phyloP scores from a whole-genome alignment of 495 filamentous ascomycete genomes.

The Acidiella bohemica region DNA sequence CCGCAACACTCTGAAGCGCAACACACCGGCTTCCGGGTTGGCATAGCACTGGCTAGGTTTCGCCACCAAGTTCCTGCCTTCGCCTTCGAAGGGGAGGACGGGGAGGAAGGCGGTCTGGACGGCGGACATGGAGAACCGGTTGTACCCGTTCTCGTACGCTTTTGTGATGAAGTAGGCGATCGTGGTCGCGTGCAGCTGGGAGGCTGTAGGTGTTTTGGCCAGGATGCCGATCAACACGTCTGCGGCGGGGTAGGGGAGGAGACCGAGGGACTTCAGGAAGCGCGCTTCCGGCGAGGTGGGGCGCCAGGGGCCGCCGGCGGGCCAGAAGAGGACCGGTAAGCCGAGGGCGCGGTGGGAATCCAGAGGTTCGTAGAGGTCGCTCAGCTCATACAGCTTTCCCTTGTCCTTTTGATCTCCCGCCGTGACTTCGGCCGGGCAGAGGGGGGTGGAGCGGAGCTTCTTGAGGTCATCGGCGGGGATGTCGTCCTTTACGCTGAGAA shows the following conservation, averaged over 20 bases:
- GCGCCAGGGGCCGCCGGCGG: slow-evolving; percentile 46
- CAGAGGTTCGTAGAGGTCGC: slow-evolving; percentile 75
- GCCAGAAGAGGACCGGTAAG: slow-evolving; percentile 77
- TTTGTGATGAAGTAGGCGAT: slow-evolving; percentile 75
- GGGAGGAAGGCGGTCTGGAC: slow-evolving; percentile 58
- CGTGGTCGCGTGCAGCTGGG: slow-evolving; percentile 31
- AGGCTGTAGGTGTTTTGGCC: slow-evolving; percentile 38
- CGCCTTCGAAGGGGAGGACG: slow-evolving; percentile 36
- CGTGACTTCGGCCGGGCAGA: slow-evolving; percentile 63
- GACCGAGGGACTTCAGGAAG: slow-evolving; percentile 57
- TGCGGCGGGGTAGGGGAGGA: slow-evolving; percentile 54
- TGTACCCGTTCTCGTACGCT: slow-evolving; percentile 64
- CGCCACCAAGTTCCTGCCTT: slow-evolving; percentile 45
- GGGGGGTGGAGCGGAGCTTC: slow-evolving; percentile 57
- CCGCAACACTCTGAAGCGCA: slow-evolving; percentile 66
- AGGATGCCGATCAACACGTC: slow-evolving; percentile 64
- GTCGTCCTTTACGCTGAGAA: slow-evolving; percentile 77
- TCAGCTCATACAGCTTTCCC: slow-evolving; percentile 55
- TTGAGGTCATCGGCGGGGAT: slow-evolving; percentile 75
- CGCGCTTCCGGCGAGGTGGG: slow-evolving; percentile 51
- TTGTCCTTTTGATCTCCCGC: slow-evolving; percentile 22
- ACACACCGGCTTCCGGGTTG: slow-evolving; percentile 57
- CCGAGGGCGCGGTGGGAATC: slow-evolving; percentile 51
- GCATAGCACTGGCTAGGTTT: slow-evolving; percentile 65
- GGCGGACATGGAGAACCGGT: slow-evolving; percentile 39